Base-by-base conservation (phyloP, 805 yeast species). In the Metschnikowia noctiluminum region DNA sequence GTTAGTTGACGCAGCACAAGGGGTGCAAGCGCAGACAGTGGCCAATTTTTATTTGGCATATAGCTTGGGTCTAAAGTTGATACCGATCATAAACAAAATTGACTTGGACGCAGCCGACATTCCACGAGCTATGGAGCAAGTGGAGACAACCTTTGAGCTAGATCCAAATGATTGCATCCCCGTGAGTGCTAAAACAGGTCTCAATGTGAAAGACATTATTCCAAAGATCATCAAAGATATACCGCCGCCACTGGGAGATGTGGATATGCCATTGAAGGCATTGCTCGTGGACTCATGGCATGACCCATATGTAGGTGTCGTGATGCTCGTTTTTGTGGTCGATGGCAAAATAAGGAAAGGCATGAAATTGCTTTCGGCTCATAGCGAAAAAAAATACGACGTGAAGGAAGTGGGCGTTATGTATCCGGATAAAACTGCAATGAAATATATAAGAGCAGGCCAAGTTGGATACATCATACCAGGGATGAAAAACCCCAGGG, bases 1-100 rank as follows among this genome's bases (percentile, higher is more conserved):
- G 37, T 67, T 92, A 21, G 96, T 92, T 1, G 99, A 94, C 71
- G 98, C 98, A 1, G 78, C 92, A 2, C 97, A 94, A 62, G 98
- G 98, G 44, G 90, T 92, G 3, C 97, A 90, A 65, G 98, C 98
- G 0, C 99, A 92, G 65, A 94, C 99, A 0, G 97, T 92, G n/a
- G 97, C 99, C 26, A 92, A 94, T 65, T 92, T 88, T 68, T 89
- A 85, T 61, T 73, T 92, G 48, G 99, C 98, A 0, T 86, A 87
- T 62, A 85, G 92, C 48, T 78, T 89, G 82, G 87, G 85, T 9
- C 76, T 94, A 53, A 82, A 83, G 56, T 71, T 92, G 54, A 76
- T 92, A 1, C 98, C 99, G 0, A 89, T 92, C 14, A 87, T 92
- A 43, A 92, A 92, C 70, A 92, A 92, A 62, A 86, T 92, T 42